These are phyloP conservation scores for Tricholoma flavovirens DNA, from an alignment of 768 basidiomycete genomes.

Conservation along the genomic window DNA sequence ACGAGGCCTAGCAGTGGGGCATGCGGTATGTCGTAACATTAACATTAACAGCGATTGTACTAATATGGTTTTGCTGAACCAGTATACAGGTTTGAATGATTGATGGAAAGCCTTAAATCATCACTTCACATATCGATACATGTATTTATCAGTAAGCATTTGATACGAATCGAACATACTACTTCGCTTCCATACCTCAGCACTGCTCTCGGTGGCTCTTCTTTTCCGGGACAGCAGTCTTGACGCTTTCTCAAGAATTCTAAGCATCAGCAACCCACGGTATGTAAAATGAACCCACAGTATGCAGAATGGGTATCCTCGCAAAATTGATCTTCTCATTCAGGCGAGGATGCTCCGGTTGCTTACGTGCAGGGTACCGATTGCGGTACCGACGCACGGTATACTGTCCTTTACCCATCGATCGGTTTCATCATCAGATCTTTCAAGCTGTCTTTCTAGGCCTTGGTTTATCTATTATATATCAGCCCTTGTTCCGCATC, in stretches of 20 bases:
- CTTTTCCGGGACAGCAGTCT: not conserved
- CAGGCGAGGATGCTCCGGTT: too few species aligned
- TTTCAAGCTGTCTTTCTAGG: too few species aligned
- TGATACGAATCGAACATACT: not conserved
- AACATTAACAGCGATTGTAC: slow-evolving; percentile 2
- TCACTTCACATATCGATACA: not conserved
- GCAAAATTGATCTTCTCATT: too few species aligned
- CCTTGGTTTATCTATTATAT: too few species aligned
- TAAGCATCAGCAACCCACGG: not conserved
- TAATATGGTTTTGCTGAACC: not conserved
- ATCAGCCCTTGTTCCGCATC: too few species aligned
- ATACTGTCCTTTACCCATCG: too few species aligned
- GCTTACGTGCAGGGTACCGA: too few species aligned
- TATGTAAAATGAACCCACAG: too few species aligned
- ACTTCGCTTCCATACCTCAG: not conserved
- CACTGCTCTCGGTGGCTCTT: not conserved
- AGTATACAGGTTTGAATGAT: slow-evolving; percentile 5
- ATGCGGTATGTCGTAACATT: slow-evolving; percentile 51
- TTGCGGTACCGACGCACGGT: too few species aligned
- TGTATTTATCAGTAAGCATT: not conserved
- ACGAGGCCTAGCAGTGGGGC: slow-evolving; percentile 82
- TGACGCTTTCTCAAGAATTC: not conserved
- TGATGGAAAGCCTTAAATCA: not conserved
- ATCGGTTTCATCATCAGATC: too few species aligned
- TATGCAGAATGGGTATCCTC: too few species aligned